These are phyloP conservation scores for Cryptococcus sp. DNA, from an alignment of 1,284 basidiomycete genomes.

Conservation along the genomic window DNA sequence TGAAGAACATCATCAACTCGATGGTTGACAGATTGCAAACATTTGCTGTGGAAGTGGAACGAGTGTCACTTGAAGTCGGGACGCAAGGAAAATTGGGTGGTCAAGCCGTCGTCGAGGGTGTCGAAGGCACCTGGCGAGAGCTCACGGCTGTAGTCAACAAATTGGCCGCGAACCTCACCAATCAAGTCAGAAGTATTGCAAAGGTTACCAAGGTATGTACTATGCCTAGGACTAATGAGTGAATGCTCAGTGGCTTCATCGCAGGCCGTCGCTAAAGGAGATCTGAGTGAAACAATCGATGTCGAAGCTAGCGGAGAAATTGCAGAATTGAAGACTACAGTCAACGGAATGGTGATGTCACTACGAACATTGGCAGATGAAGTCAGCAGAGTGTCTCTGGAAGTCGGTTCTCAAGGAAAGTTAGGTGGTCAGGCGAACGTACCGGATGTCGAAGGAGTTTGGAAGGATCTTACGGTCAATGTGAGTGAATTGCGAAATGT, in stretches of 20 bases:
- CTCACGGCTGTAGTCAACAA: constrained; percentile 88
- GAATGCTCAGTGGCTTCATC: background rate
- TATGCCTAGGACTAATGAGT: too few relatives aligned
- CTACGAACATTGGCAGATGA: constrained; percentile 89
- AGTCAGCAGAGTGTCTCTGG: constrained; percentile 91
- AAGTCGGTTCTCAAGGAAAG: constrained; percentile 89
- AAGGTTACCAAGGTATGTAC: constrained; percentile 75
- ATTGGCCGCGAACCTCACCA: constrained; percentile 90
- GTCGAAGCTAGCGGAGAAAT: constrained; percentile 97
- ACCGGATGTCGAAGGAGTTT: constrained; percentile 92
- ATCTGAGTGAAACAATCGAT: constrained; percentile 93
- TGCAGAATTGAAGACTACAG: constrained; percentile 93
- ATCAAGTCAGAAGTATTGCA: constrained; percentile 92
- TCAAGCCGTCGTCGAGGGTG: constrained; percentile 87
- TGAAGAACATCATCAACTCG: constrained; percentile 97
- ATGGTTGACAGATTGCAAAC: constrained; percentile 70
- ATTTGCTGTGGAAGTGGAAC: constrained; percentile 59
- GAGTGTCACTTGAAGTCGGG: constrained; percentile 80
- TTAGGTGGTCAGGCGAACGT: constrained; percentile 86
- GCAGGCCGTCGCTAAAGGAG: constrained; percentile 86
- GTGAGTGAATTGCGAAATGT: constrained; percentile 57
- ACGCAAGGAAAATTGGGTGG: constrained; percentile 91
- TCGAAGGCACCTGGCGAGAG: constrained; percentile 92
- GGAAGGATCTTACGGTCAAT: constrained; percentile 87
- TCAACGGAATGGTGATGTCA: constrained; percentile 95